Base-by-base conservation (phyloP, 2,329 filamentous ascomycete species). In the Fusarium tupiense region DNA sequence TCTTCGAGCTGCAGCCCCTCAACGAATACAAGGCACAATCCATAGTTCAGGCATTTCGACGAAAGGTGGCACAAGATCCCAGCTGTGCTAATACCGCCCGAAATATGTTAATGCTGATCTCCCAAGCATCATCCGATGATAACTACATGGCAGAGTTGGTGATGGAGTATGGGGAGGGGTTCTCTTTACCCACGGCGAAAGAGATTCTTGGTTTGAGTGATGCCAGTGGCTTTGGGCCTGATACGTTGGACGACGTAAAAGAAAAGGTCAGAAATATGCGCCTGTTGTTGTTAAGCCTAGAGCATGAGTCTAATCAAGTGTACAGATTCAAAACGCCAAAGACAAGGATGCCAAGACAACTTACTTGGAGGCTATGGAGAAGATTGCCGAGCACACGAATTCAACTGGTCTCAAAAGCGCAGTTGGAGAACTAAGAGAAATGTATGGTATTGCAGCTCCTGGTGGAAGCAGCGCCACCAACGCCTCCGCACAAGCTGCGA, bases 31-130 rank as follows among this genome's bases (percentile, higher is more conserved):
- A 67, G n/a, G 79, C 79, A 20, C 81, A 82, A 4, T 69, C 78
- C n/a, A 72, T 84, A 38, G 79, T 83, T 19, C 68, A 78, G 19
- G 82, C 83, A 7, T 84, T 83, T 52, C 74, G 83, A 59, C 70
- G 75, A 29, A 84, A 82, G 66, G 40, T 84, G 38, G 71, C 76
- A 2, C 64, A 71, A 31, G 76, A 80, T n/a, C 83, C 83, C 11
- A 76, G 73, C 17, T 74, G 80, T 31, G 81, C 81, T 8, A 72
- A 60, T 20, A 79, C 77, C 8, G 82, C 82, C 8, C 78, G 80
- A 10, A 77, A 69, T 17, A 83, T 83, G 79, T 72, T 84, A 11
- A 73, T 81, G 61, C 10, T 81, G 24, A 82, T 84, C 50, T 83
- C 82, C 7, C 76, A 78, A 33, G 74, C 78, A 20, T 79, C 83